phyloP scores from a whole-genome alignment of 108 stramenopile genomes.

The Nitzschia sp. region DNA sequence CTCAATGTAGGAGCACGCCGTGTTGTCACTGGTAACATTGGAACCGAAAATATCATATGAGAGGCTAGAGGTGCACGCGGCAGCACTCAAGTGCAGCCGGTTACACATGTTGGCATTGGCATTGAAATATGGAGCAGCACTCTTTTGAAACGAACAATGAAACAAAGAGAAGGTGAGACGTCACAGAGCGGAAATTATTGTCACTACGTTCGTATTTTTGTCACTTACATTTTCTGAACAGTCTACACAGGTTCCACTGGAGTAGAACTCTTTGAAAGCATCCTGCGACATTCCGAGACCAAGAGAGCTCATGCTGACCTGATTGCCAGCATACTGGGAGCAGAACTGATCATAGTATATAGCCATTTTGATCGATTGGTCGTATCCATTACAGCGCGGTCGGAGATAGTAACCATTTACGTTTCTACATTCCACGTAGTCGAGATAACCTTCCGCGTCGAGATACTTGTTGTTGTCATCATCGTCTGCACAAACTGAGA shows the following conservation, averaged over 20 bases:
- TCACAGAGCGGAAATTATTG: too few species aligned
- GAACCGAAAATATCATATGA: conserved; percentile 18
- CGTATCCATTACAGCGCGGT: conserved; percentile 51
- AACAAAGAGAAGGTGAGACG: background rate
- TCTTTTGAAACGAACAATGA: conserved; percentile 24
- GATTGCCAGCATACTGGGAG: conserved; percentile 46
- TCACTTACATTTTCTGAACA: conserved; percentile 50
- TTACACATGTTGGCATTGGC: conserved; percentile 56
- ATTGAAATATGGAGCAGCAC: conserved; percentile 47
- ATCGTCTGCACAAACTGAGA: conserved; percentile 30
- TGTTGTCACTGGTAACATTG: conserved; percentile 2
- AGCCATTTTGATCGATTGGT: conserved; percentile 44
- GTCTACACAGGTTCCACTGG: conserved; percentile 32
- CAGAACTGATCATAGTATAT: conserved; percentile 65
- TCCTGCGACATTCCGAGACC: conserved; percentile 36
- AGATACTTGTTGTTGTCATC: conserved; percentile 27
- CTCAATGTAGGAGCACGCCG: conserved; percentile 53
- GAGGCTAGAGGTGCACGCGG: conserved; percentile 35
- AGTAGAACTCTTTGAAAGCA: conserved; percentile 43
- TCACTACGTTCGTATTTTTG: background rate
- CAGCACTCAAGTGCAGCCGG: conserved; percentile 33
- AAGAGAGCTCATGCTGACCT: conserved; percentile 44
- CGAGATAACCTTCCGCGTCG: conserved; percentile 25
- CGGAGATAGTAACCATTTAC: conserved; percentile 46
- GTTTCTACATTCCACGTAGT: conserved; percentile 50